Base-by-base conservation (phyloP, 768 basidiomycete species). In the Kwoniella dejecticola region DNA sequence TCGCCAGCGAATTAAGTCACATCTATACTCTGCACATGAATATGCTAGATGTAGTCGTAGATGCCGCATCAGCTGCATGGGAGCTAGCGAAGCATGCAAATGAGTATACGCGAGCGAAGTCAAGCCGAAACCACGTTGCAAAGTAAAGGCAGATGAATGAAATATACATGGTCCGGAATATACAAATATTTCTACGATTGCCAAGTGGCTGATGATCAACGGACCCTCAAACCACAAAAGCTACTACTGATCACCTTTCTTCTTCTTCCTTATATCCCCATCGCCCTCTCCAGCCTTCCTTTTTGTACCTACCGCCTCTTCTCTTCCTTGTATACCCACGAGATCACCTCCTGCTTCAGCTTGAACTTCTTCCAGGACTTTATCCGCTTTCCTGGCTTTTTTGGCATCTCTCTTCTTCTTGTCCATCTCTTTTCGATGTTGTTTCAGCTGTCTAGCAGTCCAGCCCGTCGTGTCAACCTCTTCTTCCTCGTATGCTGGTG, bases 321-420 rank as follows among this genome's bases (percentile, higher is more conserved):
- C 60, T 19, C 19, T 1, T 4, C 60, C 60, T 40, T 19, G 44
- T 3, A 17, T 36, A 44, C 50, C 38, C 8, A 64, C 60, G 47
- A 67, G 41, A n/a, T 57, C 57, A 31, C 50, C 64, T 17, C 53
- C 67, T 4, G 66, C 72, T 13, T 58, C 55, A 10, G 29, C 58
- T 47, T 66, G 52, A 2, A 67, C 68, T 11, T 46, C 56, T 29
- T 62, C 64, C 42, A 70, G 21, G 31, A 31, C 63, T 12, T 44
- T 30, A 24, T 63, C 70, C 50, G 65, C 73, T 73, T 74, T 77
- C 50, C 59, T 62, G 29, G 70, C 55, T 66, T 71, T 71, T 46
- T 63, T 54, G 26, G 38, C 67, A 27, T 67, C 74, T 27, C 60
- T 57, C 56, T 73, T 76, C 41, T 62, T 61, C 52, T 64, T 64